These are phyloP conservation scores for Globisporangium solare DNA, from an alignment of 352 stramenopile genomes.

Conservation along the genomic window DNA sequence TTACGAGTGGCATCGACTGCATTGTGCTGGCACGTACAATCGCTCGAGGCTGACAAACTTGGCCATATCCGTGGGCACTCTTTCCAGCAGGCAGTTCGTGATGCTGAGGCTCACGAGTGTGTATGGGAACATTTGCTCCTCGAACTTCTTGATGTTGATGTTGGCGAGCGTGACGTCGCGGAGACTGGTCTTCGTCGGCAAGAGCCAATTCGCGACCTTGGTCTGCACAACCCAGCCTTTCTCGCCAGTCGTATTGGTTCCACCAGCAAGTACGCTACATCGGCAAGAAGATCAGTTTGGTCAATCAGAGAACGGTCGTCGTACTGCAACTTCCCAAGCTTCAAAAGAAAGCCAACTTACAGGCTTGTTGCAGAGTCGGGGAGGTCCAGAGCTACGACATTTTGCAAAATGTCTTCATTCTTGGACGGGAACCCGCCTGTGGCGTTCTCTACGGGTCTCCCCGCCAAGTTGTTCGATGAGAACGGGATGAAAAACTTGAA, in stretches of 20 bases:
- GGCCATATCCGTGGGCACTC: constrained; percentile 6
- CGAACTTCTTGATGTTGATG: constrained; percentile 9
- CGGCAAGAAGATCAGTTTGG: neutral
- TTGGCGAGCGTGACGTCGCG: constrained; percentile 13
- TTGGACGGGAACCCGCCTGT: constrained; percentile 9
- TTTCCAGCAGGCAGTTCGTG: constrained; percentile 6
- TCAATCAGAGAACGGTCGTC: constrained; percentile 2
- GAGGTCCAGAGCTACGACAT: constrained; percentile 9
- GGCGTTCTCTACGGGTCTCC: constrained; percentile 6
- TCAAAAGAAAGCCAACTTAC: constrained; percentile 1
- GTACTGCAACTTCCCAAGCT: neutral
- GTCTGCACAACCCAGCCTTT: constrained; percentile 10
- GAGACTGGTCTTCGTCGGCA: constrained; percentile 9
- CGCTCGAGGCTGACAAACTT: constrained; percentile 5
- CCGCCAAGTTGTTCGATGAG: constrained; percentile 6
- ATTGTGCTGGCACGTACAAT: constrained; percentile 2
- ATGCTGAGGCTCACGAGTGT: constrained; percentile 12
- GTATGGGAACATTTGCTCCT: constrained; percentile 14
- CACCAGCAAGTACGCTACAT: constrained; percentile 7
- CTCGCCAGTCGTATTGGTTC: constrained; percentile 8
- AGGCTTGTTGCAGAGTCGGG: constrained; percentile 3
- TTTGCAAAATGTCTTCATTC: constrained; percentile 14
- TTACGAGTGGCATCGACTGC: neutral
- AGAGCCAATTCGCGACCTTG: constrained; percentile 10
- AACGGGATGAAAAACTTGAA: constrained; percentile 17